phyloP scores from a whole-genome alignment of 345 rosid genomes.

The Populus alba region DNA sequence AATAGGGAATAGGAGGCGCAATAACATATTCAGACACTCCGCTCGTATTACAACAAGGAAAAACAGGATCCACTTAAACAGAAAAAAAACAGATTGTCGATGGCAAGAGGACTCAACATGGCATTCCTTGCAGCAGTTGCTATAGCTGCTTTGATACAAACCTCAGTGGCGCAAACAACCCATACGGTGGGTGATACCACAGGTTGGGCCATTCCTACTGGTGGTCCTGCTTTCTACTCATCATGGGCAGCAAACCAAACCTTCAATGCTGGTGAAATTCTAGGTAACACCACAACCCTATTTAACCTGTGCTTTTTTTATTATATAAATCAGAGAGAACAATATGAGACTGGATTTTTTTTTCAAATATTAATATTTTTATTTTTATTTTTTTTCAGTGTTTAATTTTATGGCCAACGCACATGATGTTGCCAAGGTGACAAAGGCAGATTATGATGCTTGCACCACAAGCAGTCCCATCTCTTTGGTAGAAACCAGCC shows the following conservation, averaged over 20 bases:
- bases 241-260: constrained; percentile 20
- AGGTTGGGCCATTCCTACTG: constrained; percentile 43
- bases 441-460: constrained; percentile 21
- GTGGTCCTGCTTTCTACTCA: constrained; percentile 1
- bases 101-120: constrained; percentile 22
- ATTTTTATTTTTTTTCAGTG: background rate
- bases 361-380: background rate
- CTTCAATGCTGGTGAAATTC: constrained; percentile 10
- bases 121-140: constrained; percentile 20
- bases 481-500: background rate
- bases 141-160: constrained; percentile 19
- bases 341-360: background rate
- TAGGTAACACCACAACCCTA: background rate
- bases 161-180: constrained; percentile 31
- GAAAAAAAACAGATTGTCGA: constrained; percentile 28
- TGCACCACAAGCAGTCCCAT: constrained; percentile 16
- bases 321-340: background rate
- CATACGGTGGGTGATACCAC: constrained; percentile 36
- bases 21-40: background rate
- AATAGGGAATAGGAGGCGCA: background rate
- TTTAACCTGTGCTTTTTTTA: too few relatives aligned
- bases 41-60: background rate
- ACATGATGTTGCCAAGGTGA: constrained; percentile 24
- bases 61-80: background rate
- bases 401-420: constrained; percentile 9